Evolutionary conservation across 2,329 filamentous ascomycete genomes (phyloP).

Genomic region (Trichoderma pleuroti): DNA sequence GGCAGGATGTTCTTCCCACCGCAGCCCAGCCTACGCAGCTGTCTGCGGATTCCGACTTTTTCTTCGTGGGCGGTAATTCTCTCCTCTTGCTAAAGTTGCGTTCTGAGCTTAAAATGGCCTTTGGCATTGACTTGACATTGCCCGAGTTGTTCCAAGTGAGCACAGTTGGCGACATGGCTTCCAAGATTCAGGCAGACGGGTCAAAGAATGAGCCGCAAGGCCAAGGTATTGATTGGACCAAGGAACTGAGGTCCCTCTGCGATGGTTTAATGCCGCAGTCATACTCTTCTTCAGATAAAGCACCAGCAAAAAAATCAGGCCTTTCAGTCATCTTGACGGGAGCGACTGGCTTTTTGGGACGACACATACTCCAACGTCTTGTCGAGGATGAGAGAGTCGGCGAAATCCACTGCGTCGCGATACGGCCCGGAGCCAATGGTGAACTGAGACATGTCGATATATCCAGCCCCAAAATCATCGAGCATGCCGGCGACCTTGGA

Average conservation of each 20-base stretch:
- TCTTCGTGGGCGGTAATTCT: not conserved
- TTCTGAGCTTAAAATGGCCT: not conserved
- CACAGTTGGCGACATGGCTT: not conserved
- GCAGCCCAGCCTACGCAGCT: not conserved
- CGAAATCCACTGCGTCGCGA: not conserved
- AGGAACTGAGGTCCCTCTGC: not conserved
- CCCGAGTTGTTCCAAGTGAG: not conserved
- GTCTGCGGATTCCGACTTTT: not conserved
- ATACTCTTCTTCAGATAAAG: not conserved
- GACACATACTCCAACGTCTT: not conserved
- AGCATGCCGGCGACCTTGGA: not conserved
- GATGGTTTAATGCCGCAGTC: not conserved
- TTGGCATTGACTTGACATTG: not conserved
- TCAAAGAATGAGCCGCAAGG: not conserved
- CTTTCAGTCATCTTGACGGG: not conserved
- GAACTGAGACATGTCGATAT: not conserved
- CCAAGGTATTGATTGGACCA: not conserved
- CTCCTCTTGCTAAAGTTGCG: not conserved
- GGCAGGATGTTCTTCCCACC: not conserved
- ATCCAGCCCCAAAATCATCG: not conserved
- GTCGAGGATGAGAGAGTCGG: not conserved
- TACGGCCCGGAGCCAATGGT: not conserved
- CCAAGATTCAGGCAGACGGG: not conserved
- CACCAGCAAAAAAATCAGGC: not conserved
- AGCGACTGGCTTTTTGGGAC: not conserved